phyloP scores from a whole-genome alignment of 441 rosid genomes.

The Populus tomentosa region DNA sequence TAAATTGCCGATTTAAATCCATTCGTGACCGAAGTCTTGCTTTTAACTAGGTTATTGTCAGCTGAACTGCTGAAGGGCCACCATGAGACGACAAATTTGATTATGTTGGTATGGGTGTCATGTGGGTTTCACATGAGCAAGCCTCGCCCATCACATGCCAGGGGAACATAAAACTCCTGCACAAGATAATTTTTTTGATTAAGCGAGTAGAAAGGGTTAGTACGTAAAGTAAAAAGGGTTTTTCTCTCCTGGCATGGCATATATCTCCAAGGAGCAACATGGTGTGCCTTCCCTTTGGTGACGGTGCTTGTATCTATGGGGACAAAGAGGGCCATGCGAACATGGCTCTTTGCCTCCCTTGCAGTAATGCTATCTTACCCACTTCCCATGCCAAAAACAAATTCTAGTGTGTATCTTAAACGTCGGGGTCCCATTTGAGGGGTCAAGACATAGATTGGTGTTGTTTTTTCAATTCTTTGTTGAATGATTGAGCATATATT shows the following conservation, averaged over 20 bases:
- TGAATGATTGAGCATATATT: conserved; percentile 19
- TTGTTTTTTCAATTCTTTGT: conserved; percentile 8
- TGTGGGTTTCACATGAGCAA: conserved; percentile 50
- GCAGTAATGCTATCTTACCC: conserved; percentile 16
- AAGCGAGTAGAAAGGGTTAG: too few species aligned
- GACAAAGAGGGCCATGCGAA: conserved; percentile 30
- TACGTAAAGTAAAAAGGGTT: too few species aligned
- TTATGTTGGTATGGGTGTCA: conserved; percentile 38
- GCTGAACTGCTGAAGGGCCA: neutral
- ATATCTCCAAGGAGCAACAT: conserved; percentile 21
- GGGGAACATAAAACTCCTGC: conserved; percentile 6
- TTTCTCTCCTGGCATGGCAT: too few species aligned
- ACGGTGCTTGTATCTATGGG: conserved; percentile 29
- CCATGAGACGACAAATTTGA: conserved; percentile 1
- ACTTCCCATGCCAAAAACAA: conserved; percentile 22
- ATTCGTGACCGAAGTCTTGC: too few species aligned
- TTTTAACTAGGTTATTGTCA: neutral
- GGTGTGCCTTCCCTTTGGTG: conserved; percentile 21
- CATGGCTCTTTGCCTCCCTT: conserved; percentile 28
- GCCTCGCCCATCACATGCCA: conserved; percentile 31
- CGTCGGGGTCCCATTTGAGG: conserved; percentile 18
- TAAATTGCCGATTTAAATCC: too few species aligned
- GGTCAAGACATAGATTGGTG: conserved; percentile 12
- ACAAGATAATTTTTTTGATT: too few species aligned
- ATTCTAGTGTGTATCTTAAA: neutral